Conservation (phyloP, 495 filamentous ascomycete genomes). For the Aspergillus cavernicola region DNA sequence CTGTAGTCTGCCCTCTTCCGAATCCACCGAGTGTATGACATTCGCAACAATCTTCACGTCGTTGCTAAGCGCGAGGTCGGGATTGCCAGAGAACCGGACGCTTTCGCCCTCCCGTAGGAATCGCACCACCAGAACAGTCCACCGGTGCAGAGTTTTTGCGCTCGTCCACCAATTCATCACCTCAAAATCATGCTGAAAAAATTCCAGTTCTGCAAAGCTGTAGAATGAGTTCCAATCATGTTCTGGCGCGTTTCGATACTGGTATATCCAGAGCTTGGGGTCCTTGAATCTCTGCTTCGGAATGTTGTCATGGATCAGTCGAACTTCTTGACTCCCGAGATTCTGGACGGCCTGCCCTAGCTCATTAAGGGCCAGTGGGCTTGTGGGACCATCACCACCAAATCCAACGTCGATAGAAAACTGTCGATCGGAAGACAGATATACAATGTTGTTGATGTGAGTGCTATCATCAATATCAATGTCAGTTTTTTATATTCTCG, state of each 20-base stretch:
- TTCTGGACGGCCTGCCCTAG: conserved; percentile 34
- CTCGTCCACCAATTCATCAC: conserved; percentile 56
- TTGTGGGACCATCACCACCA: conserved; percentile 57
- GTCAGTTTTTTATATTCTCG: neutral
- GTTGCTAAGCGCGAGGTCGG: neutral
- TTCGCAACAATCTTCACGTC: no score
- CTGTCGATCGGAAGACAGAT: conserved; percentile 38
- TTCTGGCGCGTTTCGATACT: conserved; percentile 47
- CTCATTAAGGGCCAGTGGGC: conserved; percentile 47
- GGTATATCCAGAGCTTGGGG: conserved; percentile 59
- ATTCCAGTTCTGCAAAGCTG: conserved; percentile 59
- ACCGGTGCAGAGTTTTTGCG: conserved; percentile 46
- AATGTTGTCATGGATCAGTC: conserved; percentile 46
- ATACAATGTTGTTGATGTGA: conserved; percentile 70
- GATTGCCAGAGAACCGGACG: no score
- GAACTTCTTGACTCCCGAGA: conserved; percentile 48
- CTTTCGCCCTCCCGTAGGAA: no score
- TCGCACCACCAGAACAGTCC: conserved; percentile 49
- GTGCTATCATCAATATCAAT: conserved; percentile 35
- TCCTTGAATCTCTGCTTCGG: conserved; percentile 34
- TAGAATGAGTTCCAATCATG: conserved; percentile 56
- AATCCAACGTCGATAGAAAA: conserved; percentile 73
- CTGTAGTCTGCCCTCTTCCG: no score
- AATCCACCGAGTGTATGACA: no score
- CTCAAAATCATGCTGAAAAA: conserved; percentile 59